Conservation (phyloP, 345 rosid genomes). For the Sisymbrium irio region DNA sequence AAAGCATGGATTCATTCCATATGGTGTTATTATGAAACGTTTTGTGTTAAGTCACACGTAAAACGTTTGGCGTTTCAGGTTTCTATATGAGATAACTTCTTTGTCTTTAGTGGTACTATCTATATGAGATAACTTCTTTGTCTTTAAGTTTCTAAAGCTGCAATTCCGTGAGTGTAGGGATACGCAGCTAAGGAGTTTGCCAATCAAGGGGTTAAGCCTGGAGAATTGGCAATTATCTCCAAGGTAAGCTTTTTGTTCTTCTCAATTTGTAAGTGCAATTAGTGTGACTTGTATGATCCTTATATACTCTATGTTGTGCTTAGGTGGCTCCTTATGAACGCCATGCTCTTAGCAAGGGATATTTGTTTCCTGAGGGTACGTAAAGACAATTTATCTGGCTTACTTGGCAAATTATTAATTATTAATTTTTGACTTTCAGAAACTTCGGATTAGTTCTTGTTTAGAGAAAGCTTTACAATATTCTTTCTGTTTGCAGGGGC, state of each 20-base stretch:
- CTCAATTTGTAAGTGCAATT: neutral
- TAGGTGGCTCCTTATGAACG: conserved; percentile 99
- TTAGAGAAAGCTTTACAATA: neutral
- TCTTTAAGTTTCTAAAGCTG: neutral
- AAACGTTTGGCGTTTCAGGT: too few species aligned
- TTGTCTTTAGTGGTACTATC: too few species aligned
- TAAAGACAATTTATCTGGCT: neutral
- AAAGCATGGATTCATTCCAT: neutral
- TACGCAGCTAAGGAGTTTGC: conserved; percentile 96
- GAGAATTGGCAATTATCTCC: conserved; percentile 89
- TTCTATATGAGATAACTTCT: too few species aligned
- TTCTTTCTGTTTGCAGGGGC: conserved; percentile 47
- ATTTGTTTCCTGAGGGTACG: conserved; percentile 91
- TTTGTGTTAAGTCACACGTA: too few species aligned
- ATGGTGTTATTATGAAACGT: neutral
- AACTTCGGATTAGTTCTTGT: too few species aligned
- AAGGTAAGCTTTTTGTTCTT: conserved; percentile 47
- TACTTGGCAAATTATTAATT: too few species aligned
- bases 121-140: too few species aligned
- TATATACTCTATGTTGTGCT: neutral
- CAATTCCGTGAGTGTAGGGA: conserved; percentile 47
- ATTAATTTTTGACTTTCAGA: too few species aligned
- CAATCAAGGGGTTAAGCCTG: conserved; percentile 78
- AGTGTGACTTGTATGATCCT: neutral
- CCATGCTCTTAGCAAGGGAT: conserved; percentile 93